Evolutionary conservation across 1,284 basidiomycete species (phyloP).

Genomic region (Mycena citricolor): DNA sequence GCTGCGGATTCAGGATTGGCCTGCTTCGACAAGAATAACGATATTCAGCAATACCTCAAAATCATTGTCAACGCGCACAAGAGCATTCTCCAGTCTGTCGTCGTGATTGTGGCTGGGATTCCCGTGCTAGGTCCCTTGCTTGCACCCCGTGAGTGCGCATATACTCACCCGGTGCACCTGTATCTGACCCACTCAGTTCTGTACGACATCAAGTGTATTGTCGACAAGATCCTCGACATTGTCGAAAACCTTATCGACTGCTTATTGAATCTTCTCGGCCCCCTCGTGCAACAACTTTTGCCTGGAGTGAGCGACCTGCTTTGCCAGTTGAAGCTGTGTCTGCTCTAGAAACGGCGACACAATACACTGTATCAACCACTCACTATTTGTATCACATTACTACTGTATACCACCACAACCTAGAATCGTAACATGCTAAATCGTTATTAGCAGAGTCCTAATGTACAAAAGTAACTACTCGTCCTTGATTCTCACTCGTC

Average conservation of each 20-base stretch:
- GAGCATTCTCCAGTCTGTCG: constrained; percentile 35
- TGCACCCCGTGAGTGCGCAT: constrained; percentile 48
- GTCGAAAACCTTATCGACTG: constrained; percentile 51
- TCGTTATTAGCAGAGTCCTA: constrained; percentile 24
- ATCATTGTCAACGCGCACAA: constrained; percentile 49
- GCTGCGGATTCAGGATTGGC: constrained; percentile 45
- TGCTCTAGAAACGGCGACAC: constrained; percentile 5
- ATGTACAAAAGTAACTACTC: constrained; percentile 3
- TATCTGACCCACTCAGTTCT: constrained; percentile 34
- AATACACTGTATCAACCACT: constrained; percentile 8
- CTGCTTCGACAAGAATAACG: constrained; percentile 47
- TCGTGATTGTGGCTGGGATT: constrained; percentile 34
- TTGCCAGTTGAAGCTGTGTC: constrained; percentile 24
- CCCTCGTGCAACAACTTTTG: not conserved
- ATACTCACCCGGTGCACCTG: constrained; percentile 43
- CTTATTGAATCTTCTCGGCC: constrained; percentile 37
- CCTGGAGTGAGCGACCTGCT: constrained; percentile 4
- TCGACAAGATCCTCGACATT: constrained; percentile 45
- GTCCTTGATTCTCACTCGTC: too few relatives aligned
- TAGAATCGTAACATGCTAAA: constrained; percentile 19
- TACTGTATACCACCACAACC: constrained; percentile 8
- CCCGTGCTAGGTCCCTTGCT: constrained; percentile 51
- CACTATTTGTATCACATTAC: constrained; percentile 8
- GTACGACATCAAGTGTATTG: constrained; percentile 48
- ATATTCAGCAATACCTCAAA: constrained; percentile 51